A percentile compares a stretch with the other conserved stretches of the same genome.
These are phyloP conservation scores for Wickerhamomyces ciferrii DNA, from an alignment of 805 yeast species.

Conservation along the genomic window DNA sequence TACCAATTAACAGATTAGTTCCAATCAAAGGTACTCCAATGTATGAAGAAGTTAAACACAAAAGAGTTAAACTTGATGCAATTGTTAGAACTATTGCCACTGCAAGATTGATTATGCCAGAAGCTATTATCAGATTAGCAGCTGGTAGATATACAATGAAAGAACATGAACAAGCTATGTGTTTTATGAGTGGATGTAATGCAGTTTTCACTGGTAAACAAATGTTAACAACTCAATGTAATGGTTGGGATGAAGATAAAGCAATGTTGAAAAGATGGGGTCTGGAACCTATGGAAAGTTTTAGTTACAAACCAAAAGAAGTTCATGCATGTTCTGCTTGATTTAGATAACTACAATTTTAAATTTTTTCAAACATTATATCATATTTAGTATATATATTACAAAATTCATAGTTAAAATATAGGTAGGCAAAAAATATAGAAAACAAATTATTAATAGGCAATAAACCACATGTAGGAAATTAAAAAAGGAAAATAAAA, in stretches of 20 bases:
- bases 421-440: neutral
- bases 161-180: constrained; percentile 67
- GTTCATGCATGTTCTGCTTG: neutral
- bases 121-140: constrained; percentile 64
- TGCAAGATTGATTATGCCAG: constrained; percentile 72
- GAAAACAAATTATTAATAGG: neutral
- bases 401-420: neutral
- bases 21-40: constrained; percentile 78
- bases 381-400: neutral
- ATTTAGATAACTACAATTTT: too few species aligned
- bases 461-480: neutral
- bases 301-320: constrained; percentile 18
- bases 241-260: constrained; percentile 80
- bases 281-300: constrained; percentile 47
- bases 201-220: constrained; percentile 79
- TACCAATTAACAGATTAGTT: constrained; percentile 77
- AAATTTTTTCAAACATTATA: neutral
- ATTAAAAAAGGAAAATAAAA: too few species aligned
- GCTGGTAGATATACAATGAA: constrained; percentile 83
- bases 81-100: constrained; percentile 69
- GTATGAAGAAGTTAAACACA: constrained; percentile 44
- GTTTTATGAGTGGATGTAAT: constrained; percentile 75
- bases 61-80: constrained; percentile 51
- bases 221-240: constrained; percentile 79
- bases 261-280: constrained; percentile 71